Base-by-base conservation (phyloP, 805 yeast genomes). In the Tetrapisispora fleetii region DNA sequence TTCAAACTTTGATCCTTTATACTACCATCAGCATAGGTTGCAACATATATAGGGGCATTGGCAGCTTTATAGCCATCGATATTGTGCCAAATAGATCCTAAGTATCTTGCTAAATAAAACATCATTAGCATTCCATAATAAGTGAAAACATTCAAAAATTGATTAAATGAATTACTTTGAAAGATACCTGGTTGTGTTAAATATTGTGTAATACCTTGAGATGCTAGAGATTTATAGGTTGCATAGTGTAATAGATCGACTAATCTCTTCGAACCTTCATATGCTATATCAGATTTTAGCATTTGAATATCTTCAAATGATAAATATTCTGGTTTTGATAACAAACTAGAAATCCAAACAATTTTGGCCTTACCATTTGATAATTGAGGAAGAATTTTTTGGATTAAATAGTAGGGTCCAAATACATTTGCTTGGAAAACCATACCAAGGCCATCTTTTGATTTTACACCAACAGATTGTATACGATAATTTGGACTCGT, bases 391-490 rank as follows among this genome's bases (percentile, higher is more conserved):
- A 72, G 64, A 19, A 91, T 67, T 53, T 77, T 80, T 55, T 84
- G 85, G 47, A 90, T 73, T 47, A 93, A 69, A 64, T 81, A 93
- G 69, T 85, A 90, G 2, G 98, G 98, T 0, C 95, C 96, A 68
- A 93, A 87, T n/a, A 91, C 96, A 62, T 93, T 93, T 5, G 93
- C 95, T 67, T 93, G 95, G 70, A 91, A 93, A 4, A 89, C 88
- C 30, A 85, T 69, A 1, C 98, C 97, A 72, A 91, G 57, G 0
- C 79, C 89, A 65, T 93, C 99, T 18, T 59, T 63, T 1, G 95
- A 79, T 58, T 76, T 79, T 24, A 82, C 81, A 4, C 97, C 96
- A 17, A 78, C 74, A 49, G 76, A 73, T 71, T 93, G 98, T 37
- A 84, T 75, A 66, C 91, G 89, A 68, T 85, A 90, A 1, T 81